A percentile compares a stretch with the other conserved stretches of the same genome.
These are phyloP conservation scores for Saccharum spontaneum DNA, from an alignment of 176 grass and related monocot genomes.

Conservation along the genomic window DNA sequence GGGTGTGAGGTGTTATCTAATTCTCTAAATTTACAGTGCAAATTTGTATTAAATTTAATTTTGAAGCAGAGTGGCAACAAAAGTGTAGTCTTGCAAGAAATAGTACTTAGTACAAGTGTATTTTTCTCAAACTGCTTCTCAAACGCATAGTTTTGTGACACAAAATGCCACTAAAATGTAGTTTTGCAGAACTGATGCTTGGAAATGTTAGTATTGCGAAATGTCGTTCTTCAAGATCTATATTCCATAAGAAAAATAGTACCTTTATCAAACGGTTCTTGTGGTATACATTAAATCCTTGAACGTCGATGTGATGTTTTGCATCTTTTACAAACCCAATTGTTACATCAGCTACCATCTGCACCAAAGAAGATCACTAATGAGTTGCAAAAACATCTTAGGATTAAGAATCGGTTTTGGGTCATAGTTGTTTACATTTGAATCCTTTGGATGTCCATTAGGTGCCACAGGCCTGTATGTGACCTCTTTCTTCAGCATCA, in stretches of 20 bases:
- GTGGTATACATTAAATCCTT: constrained; percentile 99
- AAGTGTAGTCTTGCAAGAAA: not conserved
- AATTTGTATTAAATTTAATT: not conserved
- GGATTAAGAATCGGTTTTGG: constrained; percentile 11
- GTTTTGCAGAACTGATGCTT: no score
- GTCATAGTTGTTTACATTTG: constrained; percentile 55
- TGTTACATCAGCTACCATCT: constrained; percentile 95
- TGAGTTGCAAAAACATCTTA: constrained; percentile 25
- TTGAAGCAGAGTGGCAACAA: not conserved
- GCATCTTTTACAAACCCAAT: constrained; percentile 99
- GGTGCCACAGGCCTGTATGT: constrained; percentile 71
- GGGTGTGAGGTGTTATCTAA: no score
- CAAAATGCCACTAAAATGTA: not conserved
- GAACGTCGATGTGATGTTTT: constrained; percentile 89
- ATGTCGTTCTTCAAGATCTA: not conserved
- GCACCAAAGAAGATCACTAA: constrained; percentile 27
- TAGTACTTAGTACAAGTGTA: not conserved
- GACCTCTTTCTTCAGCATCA: constrained; percentile 98
- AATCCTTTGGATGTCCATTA: constrained; percentile 70
- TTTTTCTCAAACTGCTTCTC: not conserved
- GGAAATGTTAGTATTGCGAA: not conserved
- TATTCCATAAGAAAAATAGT: not conserved
- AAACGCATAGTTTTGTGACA: not conserved
- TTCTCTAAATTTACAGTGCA: not conserved
- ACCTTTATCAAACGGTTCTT: constrained; percentile 98